Base-by-base conservation (phyloP, 805 yeast genomes). In the Pichia cabralensis region DNA sequence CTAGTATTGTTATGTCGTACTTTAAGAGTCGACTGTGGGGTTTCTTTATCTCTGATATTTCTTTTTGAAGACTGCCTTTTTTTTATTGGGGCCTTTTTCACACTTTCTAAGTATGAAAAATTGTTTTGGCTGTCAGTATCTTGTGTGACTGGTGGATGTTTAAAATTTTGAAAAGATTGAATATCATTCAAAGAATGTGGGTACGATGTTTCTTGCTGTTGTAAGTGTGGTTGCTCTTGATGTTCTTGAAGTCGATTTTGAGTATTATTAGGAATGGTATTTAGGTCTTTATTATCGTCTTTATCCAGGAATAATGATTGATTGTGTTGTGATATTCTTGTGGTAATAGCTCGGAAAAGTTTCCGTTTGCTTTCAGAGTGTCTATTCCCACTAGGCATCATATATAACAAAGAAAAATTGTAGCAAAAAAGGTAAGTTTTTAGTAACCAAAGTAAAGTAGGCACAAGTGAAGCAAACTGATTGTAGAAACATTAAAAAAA, bases 291-390 rank as follows among this genome's bases (percentile, higher is more conserved):
- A 42, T 46, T 12, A 39, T 49, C 23, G 39, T 32, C 14, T 24
- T 24, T 28, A 29, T 32, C 19, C 4, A n/a, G n/a, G n/a, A n/a
- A n/a, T n/a, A n/a, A n/a, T n/a, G 22, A 31, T 18, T 35, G 36
- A 31, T 48, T 48, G 33, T 50, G 47, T 8, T 54, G 44, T 15
- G 55, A 47, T 18, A 56, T 52, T 20, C 54, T 34, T 14, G 56
- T 45, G 3, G 57, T 51, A 20, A 56, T 56, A 1, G 60, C 60
- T 13, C 56, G 52, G 31, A 56, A 56, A n/a, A 54, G 45, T 35
- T 54, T 60, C 36, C 61, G 36, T 36, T 56, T 45, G 2, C 53
- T 56, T 21, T 56, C 61, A 26, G 17, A n/a, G n/a, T n/a, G n/a
- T n/a, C n/a, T n/a, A n/a, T n/a, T n/a, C n/a, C n/a, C n/a, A n/a